Evolutionary conservation across 768 basidiomycete species (phyloP), one percentile per base, ranked within the genome.

Genomic region (Russula ochroleuca): DNA sequence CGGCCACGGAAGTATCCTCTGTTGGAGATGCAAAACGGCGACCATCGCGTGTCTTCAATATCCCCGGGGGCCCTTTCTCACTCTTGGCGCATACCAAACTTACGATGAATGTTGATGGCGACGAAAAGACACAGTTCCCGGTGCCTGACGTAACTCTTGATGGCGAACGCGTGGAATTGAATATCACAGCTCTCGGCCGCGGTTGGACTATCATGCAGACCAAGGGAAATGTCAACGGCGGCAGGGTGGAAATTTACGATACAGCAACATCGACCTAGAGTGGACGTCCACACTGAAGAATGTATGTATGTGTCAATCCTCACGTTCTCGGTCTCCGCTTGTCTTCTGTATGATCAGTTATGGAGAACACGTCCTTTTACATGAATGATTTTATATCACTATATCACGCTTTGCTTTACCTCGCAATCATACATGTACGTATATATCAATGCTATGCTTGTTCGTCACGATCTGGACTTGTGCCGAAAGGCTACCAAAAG

Each of bases 51-150:
- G 47, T 50, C 28, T 67, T 68, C 38, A 35, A 45, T 25, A 31
- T 68, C 25, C 62, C 62, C 17, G 57, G 61, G 5, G 68, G 68
- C 11, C 68, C 66, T 38, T 61, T 68, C 41, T 47, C 62, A 7
- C 25, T 68, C 25, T 53, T 67, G 31, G 55, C 53, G 23, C 49
- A 64, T 37, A 21, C 48, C 10, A 40, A 61, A 5, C 47, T 38
- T 45, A 19, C n/a, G 3, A 28, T n/a, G 33, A 15, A 50, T 23
- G 40, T 23, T 40, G 17, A 35, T 28, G 51, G 45, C 41, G 43
- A 62, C n/a, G 60, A 54, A 55, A 61, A 64, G 33, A 43, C 6
- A 8, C 31, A 21, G 47, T 8, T 25, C 28, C 48, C 19, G 23
- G 33, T 65, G 10, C 63, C 59, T 9, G 61, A 60, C 21, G 59